Evolutionary conservation across 805 yeast species (phyloP), one percentile per base, ranked within the genome.

Genomic region (Hanseniaspora thailandica): DNA sequence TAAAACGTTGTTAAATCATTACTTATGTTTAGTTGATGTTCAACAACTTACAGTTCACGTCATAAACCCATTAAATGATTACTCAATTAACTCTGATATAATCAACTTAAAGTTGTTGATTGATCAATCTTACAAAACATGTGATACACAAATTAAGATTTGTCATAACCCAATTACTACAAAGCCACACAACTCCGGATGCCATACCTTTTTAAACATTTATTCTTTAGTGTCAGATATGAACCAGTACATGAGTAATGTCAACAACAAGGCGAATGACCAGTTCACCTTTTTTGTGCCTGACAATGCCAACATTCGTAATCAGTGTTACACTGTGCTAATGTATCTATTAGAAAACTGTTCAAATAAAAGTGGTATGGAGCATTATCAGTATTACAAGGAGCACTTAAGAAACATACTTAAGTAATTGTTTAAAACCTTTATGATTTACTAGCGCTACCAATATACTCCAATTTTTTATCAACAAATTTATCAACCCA

Each of bases 31-130:
- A 20, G 41, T 48, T 17, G 52, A 48, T 22, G 44, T 38, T 20
- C 33, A 13, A 17, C 17, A 40, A 9, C 6, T 33, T 3, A 30
- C 31, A 17, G 33, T 48, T 2, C 52, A 48, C 41, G 17, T 48
- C 5, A 48, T 48, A n/a, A 48, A 48, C n/a, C 52, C 52, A 3
- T 33, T 48, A 25, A 48, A 48, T 13, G 28, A 40, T 12, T 48
- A 48, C 25, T 48, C 47, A 6, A 17, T 48, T 10, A 17, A 30
- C 3, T 40, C 43, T 17, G 46, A 48, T 33, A n/a, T 36, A 5
- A 40, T 48, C 4, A 40, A 41, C 4, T 33, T 48, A n/a, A 48
- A 48, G 17, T 15, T 33, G 3, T 23, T 48, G 17, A 25, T 48
- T 8, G 52, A 48, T 25, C 25, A 33, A 17, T 28, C 40, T 13